Evolutionary conservation across 306 rosid genomes (phyloP), one percentile per base, ranked within the genome.

Genomic region (Coriaria nepalensis): DNA sequence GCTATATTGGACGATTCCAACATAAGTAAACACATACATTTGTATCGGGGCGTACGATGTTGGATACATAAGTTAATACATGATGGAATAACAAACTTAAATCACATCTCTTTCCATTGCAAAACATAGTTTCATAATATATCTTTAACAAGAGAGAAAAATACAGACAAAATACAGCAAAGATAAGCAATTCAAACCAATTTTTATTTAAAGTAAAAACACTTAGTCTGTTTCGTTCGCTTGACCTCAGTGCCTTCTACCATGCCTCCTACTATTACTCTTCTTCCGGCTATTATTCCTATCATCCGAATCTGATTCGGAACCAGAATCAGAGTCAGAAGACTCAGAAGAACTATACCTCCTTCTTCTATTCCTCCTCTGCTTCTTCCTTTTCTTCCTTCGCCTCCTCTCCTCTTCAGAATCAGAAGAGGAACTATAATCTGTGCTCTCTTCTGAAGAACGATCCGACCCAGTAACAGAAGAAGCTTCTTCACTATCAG

Each of bases 341-440:
- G 94, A 87, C 50, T 82, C 96, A 4, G 96, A 83, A 32, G 95
- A 68, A 51, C 81, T 70, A 66, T 74, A 56, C 73, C 79, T 84
- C 65, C 61, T 79, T 54, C 79, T 71, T 64, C 83, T 47, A 53
- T 56, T 69, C 63, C 69, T 64, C 66, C 74, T 75, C 70, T 71
- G 86, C 82, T 76, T 73, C 78, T 83, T 83, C 68, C 73, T 76
- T 80, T 50, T 78, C 78, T 72, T 83, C 62, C 64, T 63, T 37
- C 59, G 64, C 61, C 76, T 68, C 64, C 87, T 79, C 70, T 81
- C 93, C 43, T 73, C 81, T 67, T 77, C 94, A 4, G 95, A 90
- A 62, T 81, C 97, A 55, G 97, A 72, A 5, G 88, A 87, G 33
- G 93, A 79, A 44, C 87, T 78, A 57, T 69, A 68, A 44, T 61